Evolutionary conservation across 2,329 filamentous ascomycete species (phyloP), one percentile per base, ranked within the genome.

Genomic region (Graphium sp.): DNA sequence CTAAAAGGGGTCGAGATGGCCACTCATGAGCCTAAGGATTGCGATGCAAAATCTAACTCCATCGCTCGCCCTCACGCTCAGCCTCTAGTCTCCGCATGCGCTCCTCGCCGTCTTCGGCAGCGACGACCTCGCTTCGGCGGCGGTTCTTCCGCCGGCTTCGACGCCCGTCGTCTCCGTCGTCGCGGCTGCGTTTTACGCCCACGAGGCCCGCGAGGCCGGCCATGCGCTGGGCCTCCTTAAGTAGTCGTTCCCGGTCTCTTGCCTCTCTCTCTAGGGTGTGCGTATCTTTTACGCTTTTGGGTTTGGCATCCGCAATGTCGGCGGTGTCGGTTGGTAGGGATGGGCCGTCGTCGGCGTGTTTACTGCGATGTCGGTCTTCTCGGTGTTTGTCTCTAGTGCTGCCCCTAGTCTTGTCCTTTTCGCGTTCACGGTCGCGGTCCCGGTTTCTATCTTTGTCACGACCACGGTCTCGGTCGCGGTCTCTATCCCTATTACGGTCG

Each of bases 261-360:
- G 66, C 67, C 43, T 79, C 74, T 14, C 76, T 68, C 47, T 82
- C 76, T 0, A 74, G 55, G 2, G 75, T 74, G 46, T 80, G 74
- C n/a, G 68, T 60, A 37, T 78, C 71, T 34, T 57, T 59, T 22
- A 38, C 29, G 19, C 23, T 22, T 11, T 24, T 21, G 28, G 16
- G 11, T 15, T 20, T 38, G 28, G 38, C 28, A 30, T 37, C 28
- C 20, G 49, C 51, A 6, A 48, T 40, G 32, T 53, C 48, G 4
- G 53, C 55, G 24, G 44, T 13, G 18, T 26, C 16, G 17, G 22
- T 22, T 7, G 22, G 15, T 5, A 16, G 13, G 20, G 17, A 16
- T 16, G 13, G 18, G n/a, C 12, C 22, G n/a, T 44, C 41, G 7
- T 39, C 34, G 7, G 35, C 37, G 12, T 41, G 38, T 18, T 41